A percentile compares a stretch with the other conserved stretches of the same genome.
phyloP scores from a whole-genome alignment of 352 stramenopile species.

The Phytophthora megakarya region DNA sequence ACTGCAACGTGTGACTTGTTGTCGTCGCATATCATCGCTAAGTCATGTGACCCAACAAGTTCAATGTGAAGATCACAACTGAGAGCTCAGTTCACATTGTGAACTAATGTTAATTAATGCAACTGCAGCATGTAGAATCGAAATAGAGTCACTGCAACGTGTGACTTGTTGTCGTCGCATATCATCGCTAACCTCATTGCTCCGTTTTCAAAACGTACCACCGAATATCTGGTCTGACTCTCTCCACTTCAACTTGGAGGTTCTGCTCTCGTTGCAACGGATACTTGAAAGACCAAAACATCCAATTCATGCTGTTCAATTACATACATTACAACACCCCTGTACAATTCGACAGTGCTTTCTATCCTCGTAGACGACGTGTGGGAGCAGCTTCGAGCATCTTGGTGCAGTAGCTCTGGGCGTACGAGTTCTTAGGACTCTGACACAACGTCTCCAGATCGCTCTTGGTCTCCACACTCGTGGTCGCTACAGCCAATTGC shows the following conservation, averaged over 20 bases:
- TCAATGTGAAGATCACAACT: too few relatives aligned
- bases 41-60: too few relatives aligned
- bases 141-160: too few relatives aligned
- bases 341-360: slow-evolving; percentile 15
- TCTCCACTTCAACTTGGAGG: slow-evolving; percentile 17
- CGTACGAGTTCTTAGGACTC: slow-evolving; percentile 39
- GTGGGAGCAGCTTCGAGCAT: slow-evolving; percentile 35
- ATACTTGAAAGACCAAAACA: too few relatives aligned
- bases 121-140: too few relatives aligned
- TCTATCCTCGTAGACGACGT: slow-evolving; percentile 32
- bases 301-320: slow-evolving; percentile 15
- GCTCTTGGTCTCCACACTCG: slow-evolving; percentile 39
- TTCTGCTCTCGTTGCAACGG: too few relatives aligned
- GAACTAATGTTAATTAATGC: too few relatives aligned
- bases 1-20: not conserved
- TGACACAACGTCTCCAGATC: slow-evolving; percentile 36
- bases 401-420: slow-evolving; percentile 42
- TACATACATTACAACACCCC: slow-evolving; percentile 3
- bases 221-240: slow-evolving; percentile 20
- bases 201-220: not conserved
- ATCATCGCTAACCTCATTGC: not conserved
- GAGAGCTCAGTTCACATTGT: too few relatives aligned
- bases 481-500: slow-evolving; percentile 29
- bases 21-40: not conserved
- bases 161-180: not conserved